Evolutionary conservation across 768 basidiomycete species (phyloP).

Genomic region (Hemileccinum rubropunctum): DNA sequence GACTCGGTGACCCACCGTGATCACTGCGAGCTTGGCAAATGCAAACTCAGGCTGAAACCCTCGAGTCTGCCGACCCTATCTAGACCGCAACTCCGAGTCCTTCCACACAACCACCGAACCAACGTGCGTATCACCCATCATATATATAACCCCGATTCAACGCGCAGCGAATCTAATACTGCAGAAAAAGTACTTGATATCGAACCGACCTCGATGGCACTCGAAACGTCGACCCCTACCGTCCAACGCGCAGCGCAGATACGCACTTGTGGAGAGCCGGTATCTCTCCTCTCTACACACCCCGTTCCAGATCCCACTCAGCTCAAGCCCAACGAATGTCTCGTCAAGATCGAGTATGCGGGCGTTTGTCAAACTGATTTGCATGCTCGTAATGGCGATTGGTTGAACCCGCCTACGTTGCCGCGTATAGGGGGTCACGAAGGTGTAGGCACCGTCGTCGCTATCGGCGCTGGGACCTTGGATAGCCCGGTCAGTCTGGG

Average conservation of each 20-base stretch:
- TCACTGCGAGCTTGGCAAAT: too few species aligned
- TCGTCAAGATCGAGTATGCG: conserved; percentile 41
- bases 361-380: conserved; percentile 45
- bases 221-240: conserved; percentile 12
- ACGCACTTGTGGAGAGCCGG: conserved; percentile 11
- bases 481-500: conserved; percentile 34
- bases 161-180: too few species aligned
- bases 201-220: background rate
- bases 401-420: conserved; percentile 28
- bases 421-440: conserved; percentile 43
- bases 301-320: conserved; percentile 15
- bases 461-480: conserved; percentile 36
- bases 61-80: too few species aligned
- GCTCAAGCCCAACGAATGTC: conserved; percentile 27
- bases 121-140: too few species aligned
- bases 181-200: too few species aligned
- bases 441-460: conserved; percentile 45
- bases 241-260: conserved; percentile 29
- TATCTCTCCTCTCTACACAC: conserved; percentile 11
- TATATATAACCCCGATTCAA: background rate
- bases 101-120: too few species aligned
- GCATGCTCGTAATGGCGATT: conserved; percentile 41
- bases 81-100: too few species aligned
- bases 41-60: too few species aligned
- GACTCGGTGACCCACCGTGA: too few species aligned